phyloP scores from a whole-genome alignment of 805 yeast species.

The Candida tammaniensis region DNA sequence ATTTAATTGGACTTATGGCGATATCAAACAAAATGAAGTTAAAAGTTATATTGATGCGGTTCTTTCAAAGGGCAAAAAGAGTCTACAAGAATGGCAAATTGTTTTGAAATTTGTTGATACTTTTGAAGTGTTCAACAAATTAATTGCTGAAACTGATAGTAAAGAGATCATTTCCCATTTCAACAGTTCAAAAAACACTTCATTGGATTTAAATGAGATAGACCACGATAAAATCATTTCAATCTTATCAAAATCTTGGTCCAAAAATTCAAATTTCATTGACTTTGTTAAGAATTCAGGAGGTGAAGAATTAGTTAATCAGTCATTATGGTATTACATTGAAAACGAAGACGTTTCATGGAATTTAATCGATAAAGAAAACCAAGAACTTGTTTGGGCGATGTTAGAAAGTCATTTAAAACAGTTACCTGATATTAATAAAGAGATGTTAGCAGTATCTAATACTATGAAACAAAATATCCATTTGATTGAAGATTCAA shows the following conservation, averaged over 20 bases:
- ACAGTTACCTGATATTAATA: conserved; percentile 8
- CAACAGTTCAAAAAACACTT: background rate
- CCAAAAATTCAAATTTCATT: conserved; percentile 1
- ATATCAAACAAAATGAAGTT: conserved; percentile 15
- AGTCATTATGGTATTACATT: conserved; percentile 8
- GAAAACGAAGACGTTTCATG: conserved; percentile 5
- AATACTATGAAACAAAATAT: conserved; percentile 46
- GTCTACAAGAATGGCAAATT: conserved; percentile 19
- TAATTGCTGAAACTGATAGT: conserved; percentile 3
- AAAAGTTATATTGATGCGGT: conserved; percentile 27
- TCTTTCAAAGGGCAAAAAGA: conserved; percentile 20
- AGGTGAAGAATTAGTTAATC: conserved; percentile 3
- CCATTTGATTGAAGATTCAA: conserved; percentile 20
- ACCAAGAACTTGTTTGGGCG: background rate
- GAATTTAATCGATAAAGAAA: background rate
- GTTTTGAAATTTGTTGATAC: conserved; percentile 18
- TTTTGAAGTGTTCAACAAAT: conserved; percentile 3
- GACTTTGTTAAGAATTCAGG: conserved; percentile 4
- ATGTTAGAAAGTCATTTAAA: conserved; percentile 5
- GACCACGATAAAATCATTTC: background rate
- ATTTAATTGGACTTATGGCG: conserved; percentile 7
- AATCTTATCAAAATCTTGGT: conserved; percentile 3
- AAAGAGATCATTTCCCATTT: conserved; percentile 6
- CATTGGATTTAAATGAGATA: background rate
- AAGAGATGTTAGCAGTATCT: conserved; percentile 37